A percentile compares a stretch with the other conserved stretches of the same genome.
Evolutionary conservation across 1,139 yeast species (phyloP).

Genomic region (Spencermartinsiella ligniputridi): DNA sequence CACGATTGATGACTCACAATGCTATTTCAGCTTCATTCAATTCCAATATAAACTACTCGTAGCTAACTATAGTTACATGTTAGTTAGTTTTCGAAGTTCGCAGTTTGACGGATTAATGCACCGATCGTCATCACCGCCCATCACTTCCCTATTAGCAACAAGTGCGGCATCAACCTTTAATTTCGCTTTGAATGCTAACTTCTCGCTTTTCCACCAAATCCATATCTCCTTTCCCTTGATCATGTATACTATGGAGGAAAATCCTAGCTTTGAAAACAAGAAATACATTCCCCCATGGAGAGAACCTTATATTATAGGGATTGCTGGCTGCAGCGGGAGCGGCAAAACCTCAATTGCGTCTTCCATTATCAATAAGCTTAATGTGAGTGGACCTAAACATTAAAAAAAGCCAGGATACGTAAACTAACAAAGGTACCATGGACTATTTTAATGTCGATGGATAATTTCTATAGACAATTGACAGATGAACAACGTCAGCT

Average conservation of each 20-base stretch:
- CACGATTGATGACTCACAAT: no score
- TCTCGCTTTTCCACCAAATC: no score
- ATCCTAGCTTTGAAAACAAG: slow-evolving; percentile 17
- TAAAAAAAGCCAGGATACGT: neutral
- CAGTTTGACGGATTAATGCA: no score
- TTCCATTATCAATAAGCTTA: slow-evolving; percentile 67
- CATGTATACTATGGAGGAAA: slow-evolving; percentile 5
- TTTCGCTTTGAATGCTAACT: no score
- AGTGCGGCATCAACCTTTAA: no score
- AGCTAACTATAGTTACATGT: no score
- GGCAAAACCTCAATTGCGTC: slow-evolving; percentile 94
- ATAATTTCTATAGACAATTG: slow-evolving; percentile 82
- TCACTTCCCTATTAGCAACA: no score
- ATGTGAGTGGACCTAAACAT: slow-evolving; percentile 22
- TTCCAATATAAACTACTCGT: no score
- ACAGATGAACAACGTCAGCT: slow-evolving; percentile 50
- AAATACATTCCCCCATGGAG: slow-evolving; percentile 79
- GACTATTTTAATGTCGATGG: slow-evolving; percentile 89
- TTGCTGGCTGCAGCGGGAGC: slow-evolving; percentile 92
- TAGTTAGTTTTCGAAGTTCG: no score
- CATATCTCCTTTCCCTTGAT: no score
- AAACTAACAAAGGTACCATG: slow-evolving; percentile 67
- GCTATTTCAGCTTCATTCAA: no score
- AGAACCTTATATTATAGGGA: slow-evolving; percentile 89
- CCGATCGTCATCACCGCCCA: no score